A percentile compares a stretch with the other conserved stretches of the same genome.
These are phyloP conservation scores for Lactuca saligna DNA, from an alignment of 129 eudicot genomes.

Conservation along the genomic window DNA sequence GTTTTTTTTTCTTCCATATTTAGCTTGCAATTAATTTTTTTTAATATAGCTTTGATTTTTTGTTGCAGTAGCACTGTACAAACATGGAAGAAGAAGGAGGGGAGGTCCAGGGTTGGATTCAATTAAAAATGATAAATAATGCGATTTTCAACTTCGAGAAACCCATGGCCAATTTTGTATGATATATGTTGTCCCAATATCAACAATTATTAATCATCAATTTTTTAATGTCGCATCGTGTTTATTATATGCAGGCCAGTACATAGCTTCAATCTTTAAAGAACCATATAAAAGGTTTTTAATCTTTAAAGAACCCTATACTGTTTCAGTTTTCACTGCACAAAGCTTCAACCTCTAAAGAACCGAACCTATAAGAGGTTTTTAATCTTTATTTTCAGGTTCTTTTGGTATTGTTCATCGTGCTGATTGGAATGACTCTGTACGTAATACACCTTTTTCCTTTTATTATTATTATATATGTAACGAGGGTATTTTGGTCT, in stretches of 20 bases:
- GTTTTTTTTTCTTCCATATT: no score
- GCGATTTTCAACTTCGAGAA: neutral
- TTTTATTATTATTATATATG: slow-evolving; percentile 13
- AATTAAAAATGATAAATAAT: neutral
- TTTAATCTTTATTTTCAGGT: slow-evolving; percentile 67
- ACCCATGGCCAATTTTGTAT: neutral
- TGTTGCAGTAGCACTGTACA: no score
- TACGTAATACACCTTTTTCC: slow-evolving; percentile 41
- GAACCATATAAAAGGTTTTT: no score
- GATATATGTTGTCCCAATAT: neutral
- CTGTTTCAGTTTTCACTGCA: no score
- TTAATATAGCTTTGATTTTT: no score
- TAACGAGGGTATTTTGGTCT: no score
- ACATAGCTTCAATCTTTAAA: neutral
- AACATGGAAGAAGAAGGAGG: no score
- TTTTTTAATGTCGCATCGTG: neutral
- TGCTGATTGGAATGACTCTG: slow-evolving; percentile 91
- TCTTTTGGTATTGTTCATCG: slow-evolving; percentile 95
- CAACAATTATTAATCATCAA: neutral
- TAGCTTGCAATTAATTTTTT: no score
- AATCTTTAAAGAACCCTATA: no score
- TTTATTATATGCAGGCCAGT: slow-evolving; percentile 15
- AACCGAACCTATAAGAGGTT: no score
- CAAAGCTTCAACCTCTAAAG: no score
- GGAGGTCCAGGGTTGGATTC: no score